phyloP scores from a whole-genome alignment of 2,329 filamentous ascomycete species.

The Ophiognomonia clavigignenti-juglandacearum region DNA sequence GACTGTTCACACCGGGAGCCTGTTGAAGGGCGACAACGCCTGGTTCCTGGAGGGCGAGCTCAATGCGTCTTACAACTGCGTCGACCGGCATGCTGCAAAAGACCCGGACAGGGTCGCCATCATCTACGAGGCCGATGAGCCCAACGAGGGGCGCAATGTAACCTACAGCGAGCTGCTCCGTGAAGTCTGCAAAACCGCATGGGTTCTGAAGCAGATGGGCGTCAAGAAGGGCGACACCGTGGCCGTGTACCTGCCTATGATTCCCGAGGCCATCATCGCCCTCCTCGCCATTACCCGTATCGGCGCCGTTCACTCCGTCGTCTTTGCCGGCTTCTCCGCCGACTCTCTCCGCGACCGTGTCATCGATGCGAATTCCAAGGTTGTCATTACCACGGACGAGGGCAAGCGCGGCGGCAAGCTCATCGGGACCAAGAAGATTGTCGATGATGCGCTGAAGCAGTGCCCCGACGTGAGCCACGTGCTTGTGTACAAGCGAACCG shows the following conservation, averaged over 20 bases:
- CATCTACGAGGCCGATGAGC: slow-evolving; percentile 97
- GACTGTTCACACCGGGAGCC: slow-evolving; percentile 74
- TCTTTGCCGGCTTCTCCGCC: slow-evolving; percentile 96
- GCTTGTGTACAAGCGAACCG: slow-evolving; percentile 92
- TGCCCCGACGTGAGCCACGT: slow-evolving; percentile 83
- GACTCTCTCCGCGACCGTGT: slow-evolving; percentile 95
- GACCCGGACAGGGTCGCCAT: slow-evolving; percentile 91
- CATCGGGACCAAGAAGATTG: slow-evolving; percentile 98
- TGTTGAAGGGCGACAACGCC: slow-evolving; percentile 75
- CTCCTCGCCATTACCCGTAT: slow-evolving; percentile 90
- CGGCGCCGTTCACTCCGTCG: slow-evolving; percentile 92
- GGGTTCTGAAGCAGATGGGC: slow-evolving; percentile 89
- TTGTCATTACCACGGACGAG: slow-evolving; percentile 96
- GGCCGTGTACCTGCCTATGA: slow-evolving; percentile 97
- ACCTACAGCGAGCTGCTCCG: slow-evolving; percentile 91
- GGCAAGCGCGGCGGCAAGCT: slow-evolving; percentile 96
- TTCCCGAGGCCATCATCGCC: slow-evolving; percentile 88
- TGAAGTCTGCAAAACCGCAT: slow-evolving; percentile 82
- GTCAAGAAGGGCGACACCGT: slow-evolving; percentile 97
- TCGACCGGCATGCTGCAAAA: slow-evolving; percentile 94
- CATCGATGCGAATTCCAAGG: slow-evolving; percentile 81
- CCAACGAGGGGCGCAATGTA: slow-evolving; percentile 78
- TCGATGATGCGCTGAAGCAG: slow-evolving; percentile 94
- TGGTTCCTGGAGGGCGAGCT: slow-evolving; percentile 94
- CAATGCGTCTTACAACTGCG: slow-evolving; percentile 96